phyloP scores from a whole-genome alignment of 371 early-diverging fungal species.

The Rhizomucor miehei region DNA sequence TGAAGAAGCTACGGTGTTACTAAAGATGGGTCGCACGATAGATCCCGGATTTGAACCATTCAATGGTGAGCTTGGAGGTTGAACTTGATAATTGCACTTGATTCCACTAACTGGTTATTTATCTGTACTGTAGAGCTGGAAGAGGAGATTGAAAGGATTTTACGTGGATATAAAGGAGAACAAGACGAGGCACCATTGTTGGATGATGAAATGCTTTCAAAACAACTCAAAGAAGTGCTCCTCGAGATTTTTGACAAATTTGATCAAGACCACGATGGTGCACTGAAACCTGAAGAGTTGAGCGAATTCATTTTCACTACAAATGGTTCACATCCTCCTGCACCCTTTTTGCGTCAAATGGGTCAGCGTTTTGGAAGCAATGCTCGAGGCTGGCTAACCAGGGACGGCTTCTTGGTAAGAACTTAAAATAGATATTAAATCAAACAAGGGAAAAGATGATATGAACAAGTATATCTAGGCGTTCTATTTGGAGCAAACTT shows the following conservation, averaged over 20 bases:
- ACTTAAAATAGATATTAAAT: too few relatives aligned
- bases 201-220: conserved; percentile 38
- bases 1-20: conserved; percentile 44
- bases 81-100: too few relatives aligned
- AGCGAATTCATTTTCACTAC: conserved; percentile 52
- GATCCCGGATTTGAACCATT: conserved; percentile 54
- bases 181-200: conserved; percentile 43
- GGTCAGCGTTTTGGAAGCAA: conserved; percentile 55
- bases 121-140: conserved; percentile 39
- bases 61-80: conserved; percentile 37
- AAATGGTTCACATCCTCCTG: conserved; percentile 58
- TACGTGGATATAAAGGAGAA: conserved; percentile 37
- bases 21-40: conserved; percentile 49
- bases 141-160: conserved; percentile 38
- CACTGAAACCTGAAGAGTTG: conserved; percentile 43
- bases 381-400: conserved; percentile 46
- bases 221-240: conserved; percentile 37
- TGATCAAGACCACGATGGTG: conserved; percentile 55
- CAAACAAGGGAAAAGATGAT: too few relatives aligned
- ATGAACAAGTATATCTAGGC: too few relatives aligned
- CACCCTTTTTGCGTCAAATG: conserved; percentile 53
- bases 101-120: neutral
- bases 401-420: conserved; percentile 51
- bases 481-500: conserved; percentile 60
- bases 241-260: conserved; percentile 48